A percentile compares a stretch with the other conserved stretches of the same genome.
Conservation (phyloP, 2,329 filamentous ascomycete species). For the Pseudogymnoascus sp. region DNA sequence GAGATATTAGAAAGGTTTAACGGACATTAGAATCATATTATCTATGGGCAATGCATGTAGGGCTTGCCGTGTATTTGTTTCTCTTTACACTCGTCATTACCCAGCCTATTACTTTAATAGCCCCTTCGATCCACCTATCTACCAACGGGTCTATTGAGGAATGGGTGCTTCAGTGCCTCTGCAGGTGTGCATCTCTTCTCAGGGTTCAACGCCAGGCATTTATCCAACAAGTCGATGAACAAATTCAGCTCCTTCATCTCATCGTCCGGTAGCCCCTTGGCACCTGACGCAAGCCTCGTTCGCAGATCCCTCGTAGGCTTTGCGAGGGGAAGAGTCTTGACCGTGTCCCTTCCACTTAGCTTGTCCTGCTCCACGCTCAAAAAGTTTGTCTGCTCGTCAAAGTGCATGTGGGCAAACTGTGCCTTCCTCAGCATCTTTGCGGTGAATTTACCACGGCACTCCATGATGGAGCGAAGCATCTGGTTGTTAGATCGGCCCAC, state of each 20-base stretch:
- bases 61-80: not conserved
- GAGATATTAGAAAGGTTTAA: not conserved
- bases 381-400: constrained; percentile 79
- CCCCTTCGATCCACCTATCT: not conserved
- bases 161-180: constrained; percentile 84
- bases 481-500: constrained; percentile 94
- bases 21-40: not conserved
- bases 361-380: constrained; percentile 80
- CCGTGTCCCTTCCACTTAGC: constrained; percentile 69
- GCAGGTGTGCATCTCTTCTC: constrained; percentile 83
- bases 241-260: constrained; percentile 72
- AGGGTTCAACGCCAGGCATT: constrained; percentile 81
- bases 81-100: not conserved
- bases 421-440: constrained; percentile 82
- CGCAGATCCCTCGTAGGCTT: constrained; percentile 79
- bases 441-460: constrained; percentile 86
- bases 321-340: constrained; percentile 59
- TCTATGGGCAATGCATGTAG: not conserved
- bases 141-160: constrained; percentile 46
- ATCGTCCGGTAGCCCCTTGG: constrained; percentile 63
- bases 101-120: not conserved
- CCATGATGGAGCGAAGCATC: constrained; percentile 95
- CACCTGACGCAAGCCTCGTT: constrained; percentile 67
- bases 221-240: constrained; percentile 82
- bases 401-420: constrained; percentile 67